Evolutionary conservation across 179 eudicot species (phyloP), one percentile per base, ranked within the genome.

Genomic region (Sideroxylon spinosum): DNA sequence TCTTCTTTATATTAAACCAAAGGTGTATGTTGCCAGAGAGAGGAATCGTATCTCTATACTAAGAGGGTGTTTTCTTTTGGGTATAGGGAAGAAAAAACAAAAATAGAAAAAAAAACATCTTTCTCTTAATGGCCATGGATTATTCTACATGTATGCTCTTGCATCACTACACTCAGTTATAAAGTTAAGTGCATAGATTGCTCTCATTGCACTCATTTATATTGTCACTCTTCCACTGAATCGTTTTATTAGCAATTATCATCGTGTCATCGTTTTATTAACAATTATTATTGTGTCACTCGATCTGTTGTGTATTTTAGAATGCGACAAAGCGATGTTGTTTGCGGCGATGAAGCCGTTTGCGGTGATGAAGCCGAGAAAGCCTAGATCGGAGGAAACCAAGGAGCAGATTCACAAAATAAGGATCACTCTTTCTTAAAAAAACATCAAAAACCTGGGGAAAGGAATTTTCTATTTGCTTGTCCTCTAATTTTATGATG

Each of bases 21-120:
- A 96, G 97, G 96, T 96, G 20, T 90, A 88, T 85, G 92, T 97
- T 79, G 91, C 97, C 17, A 86, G 98, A 85, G 99, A 96, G 85
- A 94, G 92, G 85, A 94, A 94, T 82, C 98, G 99, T 48, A 92
- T 96, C 22, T 96, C 92, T 79, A 90, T 94, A 82, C 97, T 98
- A 79, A 88, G 88, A 81, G 97, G n/a, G n/a, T n/a, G n/a, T n/a
- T n/a, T n/a, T n/a, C n/a, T n/a, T n/a, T n/a, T n/a, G n/a, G n/a
- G n/a, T n/a, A n/a, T n/a, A n/a, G n/a, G n/a, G n/a, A n/a, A n/a
- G n/a, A n/a, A n/a, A n/a, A n/a, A n/a, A n/a, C n/a, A n/a, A n/a
- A n/a, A n/a, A n/a, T n/a, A n/a, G n/a, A n/a, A n/a, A n/a, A n/a
- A n/a, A n/a, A n/a, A n/a, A n/a, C n/a, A n/a, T n/a, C n/a, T n/a